A percentile compares a stretch with the other conserved stretches of the same genome.
Conservation (phyloP, 2,329 filamentous ascomycete species). For the Fusarium bulbicola region DNA sequence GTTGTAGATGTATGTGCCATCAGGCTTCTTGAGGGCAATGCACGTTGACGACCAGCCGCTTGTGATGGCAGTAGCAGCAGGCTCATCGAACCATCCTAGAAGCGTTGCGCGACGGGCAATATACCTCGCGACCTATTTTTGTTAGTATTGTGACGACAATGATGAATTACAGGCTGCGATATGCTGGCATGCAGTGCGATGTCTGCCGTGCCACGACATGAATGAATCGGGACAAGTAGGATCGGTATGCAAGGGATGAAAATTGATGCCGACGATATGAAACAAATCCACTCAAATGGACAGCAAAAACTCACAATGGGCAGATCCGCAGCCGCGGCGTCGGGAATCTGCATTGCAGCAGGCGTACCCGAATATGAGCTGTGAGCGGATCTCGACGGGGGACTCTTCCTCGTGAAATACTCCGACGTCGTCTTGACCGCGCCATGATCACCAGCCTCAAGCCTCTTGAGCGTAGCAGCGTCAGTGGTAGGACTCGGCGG, state of each 20-base stretch:
- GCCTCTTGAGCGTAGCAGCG: conserved; percentile 25
- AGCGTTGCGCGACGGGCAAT: conserved; percentile 40
- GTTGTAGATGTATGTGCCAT: conserved; percentile 32
- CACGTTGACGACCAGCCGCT: conserved; percentile 41
- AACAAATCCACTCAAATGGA: not conserved
- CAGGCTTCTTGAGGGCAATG: conserved; percentile 36
- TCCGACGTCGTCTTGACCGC: conserved; percentile 1
- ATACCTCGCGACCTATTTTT: conserved; percentile 37
- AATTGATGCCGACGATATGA: not conserved
- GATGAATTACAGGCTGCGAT: not conserved
- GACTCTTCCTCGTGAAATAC: conserved; percentile 5
- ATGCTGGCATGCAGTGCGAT: not conserved
- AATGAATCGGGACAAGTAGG: not conserved
- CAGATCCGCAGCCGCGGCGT: conserved; percentile 23
- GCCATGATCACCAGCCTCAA: conserved; percentile 24
- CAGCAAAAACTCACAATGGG: conserved; percentile 27
- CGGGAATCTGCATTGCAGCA: conserved; percentile 31
- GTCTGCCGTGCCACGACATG: not conserved
- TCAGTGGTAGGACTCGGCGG: conserved; percentile 33
- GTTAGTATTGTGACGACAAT: conserved; percentile 1
- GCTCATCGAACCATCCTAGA: conserved; percentile 42
- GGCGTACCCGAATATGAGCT: conserved; percentile 38
- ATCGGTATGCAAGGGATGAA: not conserved
- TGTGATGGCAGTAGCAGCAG: conserved; percentile 25
- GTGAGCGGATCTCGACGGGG: conserved; percentile 28